Evolutionary conservation across 306 rosid species (phyloP).

Genomic region (Gillenia trifoliata): DNA sequence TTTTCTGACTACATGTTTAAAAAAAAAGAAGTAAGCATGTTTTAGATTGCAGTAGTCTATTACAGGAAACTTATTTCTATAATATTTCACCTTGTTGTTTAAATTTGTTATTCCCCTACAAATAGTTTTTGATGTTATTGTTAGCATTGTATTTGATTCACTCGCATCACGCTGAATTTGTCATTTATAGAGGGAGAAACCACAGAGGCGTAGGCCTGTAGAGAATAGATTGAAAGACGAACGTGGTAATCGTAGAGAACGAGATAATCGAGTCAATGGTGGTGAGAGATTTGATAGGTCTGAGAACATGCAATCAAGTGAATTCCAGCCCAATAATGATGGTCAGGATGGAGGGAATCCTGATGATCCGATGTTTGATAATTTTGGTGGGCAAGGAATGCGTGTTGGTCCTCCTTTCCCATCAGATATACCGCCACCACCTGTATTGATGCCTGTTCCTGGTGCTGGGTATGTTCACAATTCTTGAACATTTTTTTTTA

Average conservation of each 20-base stretch:
- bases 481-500: background rate
- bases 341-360: slow-evolving; percentile 64
- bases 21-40: background rate
- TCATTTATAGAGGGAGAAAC: slow-evolving; percentile 65
- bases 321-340: slow-evolving; percentile 55
- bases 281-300: slow-evolving; percentile 64
- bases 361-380: slow-evolving; percentile 83
- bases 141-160: background rate
- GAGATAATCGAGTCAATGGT: slow-evolving; percentile 60
- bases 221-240: slow-evolving; percentile 84
- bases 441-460: slow-evolving; percentile 97
- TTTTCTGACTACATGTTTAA: background rate
- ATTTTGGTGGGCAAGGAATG: slow-evolving; percentile 60
- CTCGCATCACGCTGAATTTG: background rate
- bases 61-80: background rate
- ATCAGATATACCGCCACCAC: slow-evolving; percentile 84
- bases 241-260: slow-evolving; percentile 78
- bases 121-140: background rate
- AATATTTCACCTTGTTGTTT: background rate
- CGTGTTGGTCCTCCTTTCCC: slow-evolving; percentile 63
- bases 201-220: slow-evolving; percentile 59
- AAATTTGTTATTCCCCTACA: background rate
- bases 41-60: background rate
- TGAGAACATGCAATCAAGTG: slow-evolving; percentile 60
- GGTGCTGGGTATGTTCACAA: slow-evolving; percentile 86